Base-by-base conservation (phyloP, 1,284 basidiomycete genomes). In the Trichosporon coremiiforme region DNA sequence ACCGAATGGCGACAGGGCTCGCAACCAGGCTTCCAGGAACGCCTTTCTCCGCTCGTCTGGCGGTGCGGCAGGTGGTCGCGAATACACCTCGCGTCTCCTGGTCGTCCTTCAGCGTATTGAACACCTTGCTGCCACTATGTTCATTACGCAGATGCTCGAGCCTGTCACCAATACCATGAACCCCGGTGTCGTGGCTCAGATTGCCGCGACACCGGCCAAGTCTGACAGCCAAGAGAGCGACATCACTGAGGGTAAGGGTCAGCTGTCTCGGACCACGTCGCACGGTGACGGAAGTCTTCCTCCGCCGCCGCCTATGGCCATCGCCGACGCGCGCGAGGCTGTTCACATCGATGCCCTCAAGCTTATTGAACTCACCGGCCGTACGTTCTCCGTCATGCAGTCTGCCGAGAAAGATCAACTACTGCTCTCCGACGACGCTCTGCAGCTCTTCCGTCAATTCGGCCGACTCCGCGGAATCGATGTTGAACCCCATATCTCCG, bases 61-160 rank as follows among this genome's bases (percentile, higher is more conserved):
- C 41, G 78, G 75, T 15, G 75, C 76, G 25, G 70, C 69, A 1
- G 79, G 80, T 20, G 83, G 76, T 7, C 74, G 81, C 33, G 79
- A 78, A 55, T 66, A 74, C 22, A 82, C 80, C 6, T 72, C 74
- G 17, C 74, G 76, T 35, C 90, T 96, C 78, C 88, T 91, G 0
- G 89, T 98, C 71, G 90, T 98, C 17, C 87, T 99, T n/a, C 93
- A 95, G 81, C 91, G 90, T 80, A 87, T 97, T 71, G 93, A 95
- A 75, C 93, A 98, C 79, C 85, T 99, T 7, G 84, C 86, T 0
- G 83, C 86, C 1, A 82, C 86, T 71, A 87, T 88, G 86, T 83
- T 85, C 62, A 81, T 87, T 69, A 80, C 85, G 17, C 84, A 86
- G 71, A 83, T 87, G 66, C 81, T 87, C 65, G 84, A 85, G 70